phyloP scores from a whole-genome alignment of 106 monocot genomes.

The Ottelia alismoides region DNA sequence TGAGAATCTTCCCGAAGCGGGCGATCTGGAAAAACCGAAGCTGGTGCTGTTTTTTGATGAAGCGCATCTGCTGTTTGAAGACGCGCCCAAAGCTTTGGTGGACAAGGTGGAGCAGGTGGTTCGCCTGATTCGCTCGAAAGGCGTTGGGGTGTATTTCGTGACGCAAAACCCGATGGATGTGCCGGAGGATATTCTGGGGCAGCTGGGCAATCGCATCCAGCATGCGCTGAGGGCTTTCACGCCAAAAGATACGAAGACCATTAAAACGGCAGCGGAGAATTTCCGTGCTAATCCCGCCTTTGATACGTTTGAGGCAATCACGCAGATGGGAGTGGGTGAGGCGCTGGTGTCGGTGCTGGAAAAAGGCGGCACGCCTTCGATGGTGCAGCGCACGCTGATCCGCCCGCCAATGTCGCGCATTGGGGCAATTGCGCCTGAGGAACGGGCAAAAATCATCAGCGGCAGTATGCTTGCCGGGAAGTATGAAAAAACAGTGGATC shows the following conservation, averaged over 20 bases:
- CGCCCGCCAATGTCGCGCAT: neutral
- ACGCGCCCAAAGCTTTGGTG: neutral
- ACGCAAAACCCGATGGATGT: neutral
- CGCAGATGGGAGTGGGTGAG: neutral
- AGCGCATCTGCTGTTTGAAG: neutral
- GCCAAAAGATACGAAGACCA: neutral
- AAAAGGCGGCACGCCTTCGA: neutral
- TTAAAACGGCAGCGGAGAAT: neutral
- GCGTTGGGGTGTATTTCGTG: neutral
- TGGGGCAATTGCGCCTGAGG: neutral
- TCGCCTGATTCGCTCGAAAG: neutral
- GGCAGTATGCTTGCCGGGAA: neutral
- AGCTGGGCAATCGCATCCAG: neutral
- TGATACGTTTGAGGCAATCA: neutral
- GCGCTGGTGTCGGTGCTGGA: neutral
- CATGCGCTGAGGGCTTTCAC: neutral
- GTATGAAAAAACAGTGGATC: neutral
- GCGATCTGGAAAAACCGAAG: no score
- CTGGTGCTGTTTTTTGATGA: neutral
- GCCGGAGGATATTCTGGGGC: neutral
- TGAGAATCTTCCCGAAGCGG: neutral
- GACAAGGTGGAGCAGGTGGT: neutral
- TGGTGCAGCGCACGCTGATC: neutral
- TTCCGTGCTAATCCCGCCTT: neutral
- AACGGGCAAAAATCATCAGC: neutral